Evolutionary conservation across 2,329 filamentous ascomycete species (phyloP), one percentile per base, ranked within the genome.

Genomic region (Colletotrichum filicis): DNA sequence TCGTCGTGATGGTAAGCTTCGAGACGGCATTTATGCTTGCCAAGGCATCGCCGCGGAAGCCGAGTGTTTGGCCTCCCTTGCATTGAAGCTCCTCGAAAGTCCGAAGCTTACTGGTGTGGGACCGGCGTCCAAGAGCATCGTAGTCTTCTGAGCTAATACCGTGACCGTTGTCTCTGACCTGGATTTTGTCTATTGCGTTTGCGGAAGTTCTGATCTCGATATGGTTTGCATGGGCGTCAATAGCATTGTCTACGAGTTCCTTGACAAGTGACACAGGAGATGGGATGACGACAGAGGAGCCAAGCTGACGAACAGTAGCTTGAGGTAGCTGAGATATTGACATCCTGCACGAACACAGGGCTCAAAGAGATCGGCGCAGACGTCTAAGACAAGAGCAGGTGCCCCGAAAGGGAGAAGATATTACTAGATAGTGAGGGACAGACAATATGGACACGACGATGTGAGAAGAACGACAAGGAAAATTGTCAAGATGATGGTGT

Each of bases 201-300:
- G 86, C 77, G 4, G 92, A 89, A 16, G 95, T 85, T 32, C 89
- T 83, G 28, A 95, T 83, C 65, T 93, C 89, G 70, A 96, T 85
- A 2, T 87, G 87, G 2, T 88, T 92, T 14, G 93, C 92, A 65
- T 87, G 85, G 8, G 93, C 92, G 80, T 96, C 93, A 24, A 95
- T 87, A 56, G 93, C 87, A 80, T 96, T 95, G 76, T 95, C 94
- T 37, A 95, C 81, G 4, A 95, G 89, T 81, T 95, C 94, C 79
- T 95, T 95, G 76, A 95, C 88, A 2, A 94, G 83, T 12, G 89
- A 87, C 14, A 85, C 82, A 0, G 93, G 87, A 8, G 89, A 89
- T 5, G 87, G 85, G 62, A 95, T 86, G 58, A 87, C 86, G 76
- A 91, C 85, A 3, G 89, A 85, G 8, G 92, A 90, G 46, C 90